Conservation (phyloP, 768 basidiomycete species). For the Lactarius psammicola region DNA sequence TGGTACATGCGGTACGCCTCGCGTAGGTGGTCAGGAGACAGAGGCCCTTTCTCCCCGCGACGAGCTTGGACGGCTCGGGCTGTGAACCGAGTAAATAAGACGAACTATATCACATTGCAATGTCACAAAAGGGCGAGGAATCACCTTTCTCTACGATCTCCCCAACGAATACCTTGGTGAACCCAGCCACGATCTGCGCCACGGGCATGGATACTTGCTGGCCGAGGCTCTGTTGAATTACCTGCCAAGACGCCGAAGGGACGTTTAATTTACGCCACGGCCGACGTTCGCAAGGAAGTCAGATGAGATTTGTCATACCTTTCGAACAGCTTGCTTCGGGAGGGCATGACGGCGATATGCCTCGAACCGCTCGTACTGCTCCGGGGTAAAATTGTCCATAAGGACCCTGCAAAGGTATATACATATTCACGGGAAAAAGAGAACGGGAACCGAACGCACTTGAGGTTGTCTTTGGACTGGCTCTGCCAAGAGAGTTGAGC, state of each 20-base stretch:
- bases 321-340: constrained; percentile 79
- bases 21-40: constrained; percentile 85
- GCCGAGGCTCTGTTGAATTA: constrained; percentile 77
- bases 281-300: neutral
- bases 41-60: constrained; percentile 69
- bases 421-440: constrained; percentile 17
- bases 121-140: neutral
- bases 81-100: constrained; percentile 33
- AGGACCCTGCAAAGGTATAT: constrained; percentile 54
- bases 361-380: constrained; percentile 87
- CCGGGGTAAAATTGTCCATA: constrained; percentile 83
- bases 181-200: constrained; percentile 86
- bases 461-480: constrained; percentile 84
- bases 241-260: constrained; percentile 42
- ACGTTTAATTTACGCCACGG: neutral
- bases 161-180: constrained; percentile 89
- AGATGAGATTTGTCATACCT: constrained; percentile 43
- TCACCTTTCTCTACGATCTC: constrained; percentile 88
- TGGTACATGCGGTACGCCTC: constrained; percentile 87
- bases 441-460: constrained; percentile 43
- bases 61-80: constrained; percentile 75
- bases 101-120: neutral
- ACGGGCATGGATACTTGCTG: constrained; percentile 86
- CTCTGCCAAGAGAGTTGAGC: constrained; percentile 81
- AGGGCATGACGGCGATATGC: constrained; percentile 82